phyloP scores from a whole-genome alignment of 1,284 basidiomycete genomes.

The Stygiomarasmius scandens region DNA sequence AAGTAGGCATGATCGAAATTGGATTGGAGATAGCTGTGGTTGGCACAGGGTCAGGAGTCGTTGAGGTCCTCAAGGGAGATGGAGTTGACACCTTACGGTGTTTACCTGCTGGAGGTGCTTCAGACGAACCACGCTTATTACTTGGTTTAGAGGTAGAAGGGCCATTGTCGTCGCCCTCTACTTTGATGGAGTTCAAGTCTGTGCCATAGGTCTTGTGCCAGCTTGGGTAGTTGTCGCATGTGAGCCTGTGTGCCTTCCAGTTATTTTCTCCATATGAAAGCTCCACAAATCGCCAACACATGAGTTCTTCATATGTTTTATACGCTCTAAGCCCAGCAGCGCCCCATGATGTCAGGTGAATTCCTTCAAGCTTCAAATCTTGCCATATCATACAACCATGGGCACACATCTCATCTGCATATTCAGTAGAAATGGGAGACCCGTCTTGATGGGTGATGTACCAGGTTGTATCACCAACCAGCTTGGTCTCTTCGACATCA shows the following conservation, averaged over 20 bases:
- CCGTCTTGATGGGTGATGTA: conserved; percentile 1
- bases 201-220: not conserved
- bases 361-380: not conserved
- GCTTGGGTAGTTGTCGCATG: not conserved
- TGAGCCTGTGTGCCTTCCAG: not conserved
- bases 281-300: not conserved
- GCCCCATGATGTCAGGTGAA: not conserved
- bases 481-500: not conserved
- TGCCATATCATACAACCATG: not conserved
- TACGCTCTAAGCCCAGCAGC: not conserved
- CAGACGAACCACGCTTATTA: too few species aligned
- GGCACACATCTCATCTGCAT: not conserved
- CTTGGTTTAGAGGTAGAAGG: too few species aligned
- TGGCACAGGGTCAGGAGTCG: too few species aligned
- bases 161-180: too few species aligned
- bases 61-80: too few species aligned
- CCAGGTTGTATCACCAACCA: not conserved
- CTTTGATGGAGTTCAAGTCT: too few species aligned
- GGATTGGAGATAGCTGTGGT: too few species aligned
- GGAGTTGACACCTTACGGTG: too few species aligned
- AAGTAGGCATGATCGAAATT: too few species aligned
- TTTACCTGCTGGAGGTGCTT: too few species aligned
- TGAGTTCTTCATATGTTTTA: not conserved
- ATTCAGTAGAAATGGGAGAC: not conserved
- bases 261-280: not conserved